phyloP scores from a whole-genome alignment of 176 grass and related monocot genomes.

The Aechmea fasciata region DNA sequence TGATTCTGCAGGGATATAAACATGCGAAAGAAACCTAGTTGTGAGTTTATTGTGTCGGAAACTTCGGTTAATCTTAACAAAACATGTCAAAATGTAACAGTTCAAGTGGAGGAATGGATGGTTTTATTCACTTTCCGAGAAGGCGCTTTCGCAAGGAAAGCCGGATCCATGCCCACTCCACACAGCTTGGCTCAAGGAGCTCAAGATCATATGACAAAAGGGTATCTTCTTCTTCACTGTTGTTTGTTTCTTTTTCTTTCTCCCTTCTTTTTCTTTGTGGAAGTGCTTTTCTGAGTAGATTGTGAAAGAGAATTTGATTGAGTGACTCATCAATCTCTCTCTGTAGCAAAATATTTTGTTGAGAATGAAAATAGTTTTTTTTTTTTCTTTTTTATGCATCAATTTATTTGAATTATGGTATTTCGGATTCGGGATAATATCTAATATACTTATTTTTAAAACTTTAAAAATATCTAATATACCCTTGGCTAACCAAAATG shows the following conservation, averaged over 20 bases:
- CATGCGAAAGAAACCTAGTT: too few relatives aligned
- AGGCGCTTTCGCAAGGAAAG: conserved; percentile 51
- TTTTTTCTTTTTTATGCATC: too few relatives aligned
- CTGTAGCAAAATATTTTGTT: too few relatives aligned
- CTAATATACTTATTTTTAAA: too few relatives aligned
- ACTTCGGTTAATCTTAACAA: neutral
- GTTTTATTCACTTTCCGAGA: conserved; percentile 79
- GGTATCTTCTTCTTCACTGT: neutral
- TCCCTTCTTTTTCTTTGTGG: neutral
- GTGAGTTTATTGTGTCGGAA: neutral
- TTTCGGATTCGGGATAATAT: too few relatives aligned
- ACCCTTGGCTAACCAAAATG: too few relatives aligned
- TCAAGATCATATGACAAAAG: conserved; percentile 55
- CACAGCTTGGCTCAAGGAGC: conserved; percentile 95
- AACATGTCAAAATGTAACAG: conserved; percentile 22
- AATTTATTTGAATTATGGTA: too few relatives aligned
- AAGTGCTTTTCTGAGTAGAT: neutral
- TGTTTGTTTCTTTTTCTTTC: neutral
- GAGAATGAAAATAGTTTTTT: too few relatives aligned
- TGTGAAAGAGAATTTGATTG: too few relatives aligned
- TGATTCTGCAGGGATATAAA: too few relatives aligned
- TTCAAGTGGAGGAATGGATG: conserved; percentile 98
- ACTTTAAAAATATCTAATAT: too few relatives aligned
- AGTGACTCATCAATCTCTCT: too few relatives aligned
- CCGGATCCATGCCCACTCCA: conserved; percentile 77